phyloP scores from a whole-genome alignment of 2,329 filamentous ascomycete genomes.

The Biscogniauxia marginata region DNA sequence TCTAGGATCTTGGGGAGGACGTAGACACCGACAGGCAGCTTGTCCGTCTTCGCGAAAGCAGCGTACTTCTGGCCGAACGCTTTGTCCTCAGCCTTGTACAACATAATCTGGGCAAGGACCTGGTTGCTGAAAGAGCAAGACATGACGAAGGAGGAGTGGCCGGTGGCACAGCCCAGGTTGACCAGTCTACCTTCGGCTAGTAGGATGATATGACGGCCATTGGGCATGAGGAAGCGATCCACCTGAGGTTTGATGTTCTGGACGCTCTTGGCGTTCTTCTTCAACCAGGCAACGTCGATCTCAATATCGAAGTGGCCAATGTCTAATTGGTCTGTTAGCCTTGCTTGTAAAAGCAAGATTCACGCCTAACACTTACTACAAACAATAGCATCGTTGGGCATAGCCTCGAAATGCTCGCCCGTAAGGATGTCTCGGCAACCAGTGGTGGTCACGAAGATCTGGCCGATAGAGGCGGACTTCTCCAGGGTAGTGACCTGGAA shows the following conservation, averaged over 20 bases:
- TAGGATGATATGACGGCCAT: slow-evolving; percentile 95
- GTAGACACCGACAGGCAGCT: slow-evolving; percentile 90
- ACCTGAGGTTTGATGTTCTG: slow-evolving; percentile 99
- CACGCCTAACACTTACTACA: slow-evolving; percentile 66
- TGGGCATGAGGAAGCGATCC: slow-evolving; percentile 94
- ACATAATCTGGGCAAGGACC: slow-evolving; percentile 97
- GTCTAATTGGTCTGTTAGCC: slow-evolving; percentile 49
- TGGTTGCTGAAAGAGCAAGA: slow-evolving; percentile 99
- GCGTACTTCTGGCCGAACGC: slow-evolving; percentile 91
- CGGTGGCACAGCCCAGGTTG: slow-evolving; percentile 98
- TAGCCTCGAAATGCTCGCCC: slow-evolving; percentile 87
- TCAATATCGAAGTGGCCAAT: slow-evolving; percentile 99
- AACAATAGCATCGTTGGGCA: slow-evolving; percentile 97
- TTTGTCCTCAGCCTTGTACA: slow-evolving; percentile 89
- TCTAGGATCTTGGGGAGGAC: slow-evolving; percentile 98
- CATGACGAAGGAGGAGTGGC: slow-evolving; percentile 99
- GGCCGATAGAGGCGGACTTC: slow-evolving; percentile 81
- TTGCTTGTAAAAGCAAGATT: slow-evolving; percentile 3
- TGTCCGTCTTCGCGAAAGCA: slow-evolving; percentile 90
- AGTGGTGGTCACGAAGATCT: slow-evolving; percentile 99
- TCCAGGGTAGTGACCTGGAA: slow-evolving; percentile 99
- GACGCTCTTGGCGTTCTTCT: slow-evolving; percentile 89
- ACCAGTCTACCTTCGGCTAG: slow-evolving; percentile 97
- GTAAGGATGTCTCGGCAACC: slow-evolving; percentile 98
- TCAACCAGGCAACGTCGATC: slow-evolving; percentile 99